Base-by-base conservation (phyloP, 306 rosid species). In the Malus sieversii region DNA sequence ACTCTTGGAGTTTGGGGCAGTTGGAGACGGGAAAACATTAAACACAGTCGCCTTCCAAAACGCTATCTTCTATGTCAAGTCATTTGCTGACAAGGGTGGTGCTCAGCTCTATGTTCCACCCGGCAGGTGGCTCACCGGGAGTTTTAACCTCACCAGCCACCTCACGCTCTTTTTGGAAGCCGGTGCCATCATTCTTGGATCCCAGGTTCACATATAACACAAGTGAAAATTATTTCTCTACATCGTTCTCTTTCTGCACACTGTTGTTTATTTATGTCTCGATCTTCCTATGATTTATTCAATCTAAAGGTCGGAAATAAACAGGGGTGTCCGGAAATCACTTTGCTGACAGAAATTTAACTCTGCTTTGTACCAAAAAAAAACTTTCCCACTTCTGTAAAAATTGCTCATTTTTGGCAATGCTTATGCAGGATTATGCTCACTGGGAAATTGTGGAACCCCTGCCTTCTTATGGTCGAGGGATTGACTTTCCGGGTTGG, bases 71-170 rank as follows among this genome's bases (percentile, higher is more conserved):
- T 88, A 90, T 60, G 86, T 78, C 51, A 88, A 88, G 82, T 90
- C 96, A 20, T 88, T 90, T 79, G 85, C 89, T 22, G 91, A 90
- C 46, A 90, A 88, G 80, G 96, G 96, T 13, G 96, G 96, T 19
- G 96, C 93, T 55, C 84, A 88, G 81, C 82, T 90, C 10, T 88
- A 76, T 75, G 91, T 90, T 74, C 96, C 93, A 3, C 73, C 93
- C 2, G 93, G 90, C 1, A 77, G 38, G 71, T 90, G 96, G 96
- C 90, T 90, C 32, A 88, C 91, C 2, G 88, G 85, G 78, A 88
- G 93, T 53, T 85, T 90, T 72, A 80, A 88, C 66, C 96, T 90
- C 40, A 88, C 86, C 42, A 90, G 96, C 81, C 91, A 90, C 78
- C 86, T 90, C 77, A 88, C 96, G 19, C 85, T 90, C 66, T 90